Evolutionary conservation across 176 grass and related monocot genomes (phyloP), one percentile per base, ranked within the genome.

Genomic region (Eragrostis curvula): DNA sequence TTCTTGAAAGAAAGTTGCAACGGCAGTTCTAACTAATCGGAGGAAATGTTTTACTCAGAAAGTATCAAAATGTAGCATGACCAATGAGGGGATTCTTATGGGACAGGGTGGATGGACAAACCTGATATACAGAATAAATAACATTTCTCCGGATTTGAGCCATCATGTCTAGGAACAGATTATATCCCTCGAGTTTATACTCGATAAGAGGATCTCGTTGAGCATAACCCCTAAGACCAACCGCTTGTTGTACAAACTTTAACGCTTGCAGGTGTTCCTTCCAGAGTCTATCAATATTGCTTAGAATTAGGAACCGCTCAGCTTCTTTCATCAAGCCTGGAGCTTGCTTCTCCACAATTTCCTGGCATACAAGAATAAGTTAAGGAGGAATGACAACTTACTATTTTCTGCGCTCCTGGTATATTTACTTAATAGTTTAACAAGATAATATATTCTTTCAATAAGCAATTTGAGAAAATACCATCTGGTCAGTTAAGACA

Each of bases 81-180:
- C 55, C n/a, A 79, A 79, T 36, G 32, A 75, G 13, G 66, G 39
- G 23, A 48, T 58, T 17, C 16, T 57, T 8, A 15, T 53, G n/a
- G 79, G 25, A 65, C 17, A 45, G 28, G 14, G 55, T 36, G 39
- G 30, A 58, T 47, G 80, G 44, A 87, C 85, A 85, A 85, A 98
- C 96, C 96, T 98, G 96, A 85, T 98, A 98, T 28, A 98, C 89
- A 50, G 96, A 85, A 85, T 98, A 95, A 84, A 98, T 98, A 83
- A 98, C 96, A 86, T 98, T 98, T 82, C 96, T 89, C 28, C 96
- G 81, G 74, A 98, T 95, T 83, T 98, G 96, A 44, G 96, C 96
- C 96, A 98, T 98, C 96, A 95, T 98, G 71, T 98, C 92, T 76
- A 98, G 85, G 86, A 98, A 95, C 78, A 98, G 92, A 77, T 98